Conservation (phyloP, 495 filamentous ascomycete species). For the Podospora bellae-mahoneyi region DNA sequence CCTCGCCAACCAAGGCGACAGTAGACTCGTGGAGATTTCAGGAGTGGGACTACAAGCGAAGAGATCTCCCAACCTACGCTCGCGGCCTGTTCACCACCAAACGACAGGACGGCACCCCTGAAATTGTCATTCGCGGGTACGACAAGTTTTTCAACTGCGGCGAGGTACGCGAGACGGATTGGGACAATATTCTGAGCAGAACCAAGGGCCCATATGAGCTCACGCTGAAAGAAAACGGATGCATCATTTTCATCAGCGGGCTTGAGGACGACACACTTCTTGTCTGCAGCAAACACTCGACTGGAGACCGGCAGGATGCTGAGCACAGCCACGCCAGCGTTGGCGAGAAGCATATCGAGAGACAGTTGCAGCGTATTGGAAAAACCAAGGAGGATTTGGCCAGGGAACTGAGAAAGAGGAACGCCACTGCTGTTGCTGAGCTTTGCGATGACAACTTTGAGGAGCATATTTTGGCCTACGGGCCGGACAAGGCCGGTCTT, state of each 20-base stretch:
- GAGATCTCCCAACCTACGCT: conserved; percentile 80
- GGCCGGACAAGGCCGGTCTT: conserved; percentile 76
- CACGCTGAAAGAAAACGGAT: conserved; percentile 96
- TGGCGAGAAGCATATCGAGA: conserved; percentile 82
- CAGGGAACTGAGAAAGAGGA: conserved; percentile 67
- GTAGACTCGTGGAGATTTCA: conserved; percentile 92
- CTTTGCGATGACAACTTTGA: conserved; percentile 95
- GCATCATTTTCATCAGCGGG: conserved; percentile 95
- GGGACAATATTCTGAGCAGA: conserved; percentile 71
- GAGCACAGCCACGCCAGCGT: conserved; percentile 76
- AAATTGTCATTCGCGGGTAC: conserved; percentile 86
- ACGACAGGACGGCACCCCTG: conserved; percentile 56
- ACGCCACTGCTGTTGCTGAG: conserved; percentile 91
- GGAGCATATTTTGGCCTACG: conserved; percentile 93
- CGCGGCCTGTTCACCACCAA: conserved; percentile 85
- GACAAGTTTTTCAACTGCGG: conserved; percentile 98
- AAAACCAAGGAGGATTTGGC: conserved; percentile 76
- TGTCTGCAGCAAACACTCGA: conserved; percentile 98
- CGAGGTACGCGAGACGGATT: conserved; percentile 74
- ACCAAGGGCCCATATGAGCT: conserved; percentile 91
- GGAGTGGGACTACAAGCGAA: conserved; percentile 92
- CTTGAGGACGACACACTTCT: conserved; percentile 82
- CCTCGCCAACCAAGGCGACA: conserved; percentile 51
- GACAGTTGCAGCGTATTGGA: conserved; percentile 68
- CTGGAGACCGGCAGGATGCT: conserved; percentile 65